A percentile compares a stretch with the other conserved stretches of the same genome.
Evolutionary conservation across 73 alveolate genomes (phyloP).

Genomic region (Diophrys appendiculata): DNA sequence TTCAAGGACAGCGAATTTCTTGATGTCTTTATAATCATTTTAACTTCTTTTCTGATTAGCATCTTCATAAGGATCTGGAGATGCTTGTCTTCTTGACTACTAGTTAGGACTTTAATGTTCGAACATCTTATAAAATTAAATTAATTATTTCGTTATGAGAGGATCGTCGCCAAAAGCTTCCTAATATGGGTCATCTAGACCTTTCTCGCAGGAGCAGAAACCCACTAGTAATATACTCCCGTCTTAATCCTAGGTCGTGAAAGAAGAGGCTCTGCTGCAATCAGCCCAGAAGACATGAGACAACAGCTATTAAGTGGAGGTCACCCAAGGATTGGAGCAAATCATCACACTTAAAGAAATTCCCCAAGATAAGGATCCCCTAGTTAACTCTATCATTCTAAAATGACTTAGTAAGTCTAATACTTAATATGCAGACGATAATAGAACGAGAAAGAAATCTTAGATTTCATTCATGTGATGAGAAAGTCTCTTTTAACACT

Average conservation of each 20-base stretch:
- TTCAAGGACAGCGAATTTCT: conserved; percentile 22
- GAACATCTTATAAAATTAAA: too few relatives aligned
- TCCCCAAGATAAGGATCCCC: conserved; percentile 1
- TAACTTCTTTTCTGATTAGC: not conserved
- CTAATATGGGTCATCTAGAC: too few relatives aligned
- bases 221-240: too few relatives aligned
- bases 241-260: too few relatives aligned
- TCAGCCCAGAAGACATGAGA: not conserved
- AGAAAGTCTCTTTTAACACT: not conserved
- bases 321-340: not conserved
- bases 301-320: not conserved
- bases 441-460: not conserved
- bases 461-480: not conserved
- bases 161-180: too few relatives aligned
- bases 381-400: not conserved
- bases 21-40: conserved; percentile 39
- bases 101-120: too few relatives aligned
- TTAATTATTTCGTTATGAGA: too few relatives aligned
- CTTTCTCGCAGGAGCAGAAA: too few relatives aligned
- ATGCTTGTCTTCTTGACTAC: too few relatives aligned
- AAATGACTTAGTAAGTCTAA: not conserved
- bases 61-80: not conserved
- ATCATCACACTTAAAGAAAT: too few relatives aligned
- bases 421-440: too few relatives aligned
- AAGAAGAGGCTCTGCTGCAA: too few relatives aligned